These are phyloP conservation scores for Yarrowia porcina DNA, from an alignment of 805 yeast genomes.

Conservation along the genomic window DNA sequence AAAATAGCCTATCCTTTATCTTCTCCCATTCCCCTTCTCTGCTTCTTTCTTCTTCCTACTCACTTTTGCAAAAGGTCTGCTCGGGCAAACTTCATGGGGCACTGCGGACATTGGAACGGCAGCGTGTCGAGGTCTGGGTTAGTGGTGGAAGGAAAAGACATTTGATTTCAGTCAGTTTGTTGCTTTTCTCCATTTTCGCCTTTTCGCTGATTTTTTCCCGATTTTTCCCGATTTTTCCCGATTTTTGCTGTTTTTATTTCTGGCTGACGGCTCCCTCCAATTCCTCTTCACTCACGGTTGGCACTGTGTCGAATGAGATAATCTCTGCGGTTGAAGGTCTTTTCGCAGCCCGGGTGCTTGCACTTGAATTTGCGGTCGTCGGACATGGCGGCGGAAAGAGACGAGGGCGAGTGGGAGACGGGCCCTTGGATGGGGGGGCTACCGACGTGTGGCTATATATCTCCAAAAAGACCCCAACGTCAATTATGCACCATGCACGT, in stretches of 20 bases:
- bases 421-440: background rate
- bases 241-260: too few species aligned
- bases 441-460: slow-evolving; percentile 18
- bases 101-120: slow-evolving; percentile 31
- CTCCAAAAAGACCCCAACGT: slow-evolving; percentile 11
- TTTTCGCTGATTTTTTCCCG: too few species aligned
- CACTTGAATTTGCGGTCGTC: slow-evolving; percentile 35
- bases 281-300: slow-evolving; percentile 30
- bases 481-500: slow-evolving; percentile 21
- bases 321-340: slow-evolving; percentile 37
- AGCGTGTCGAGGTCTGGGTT: slow-evolving; percentile 29
- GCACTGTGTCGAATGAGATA: slow-evolving; percentile 37
- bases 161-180: too few species aligned
- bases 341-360: slow-evolving; percentile 38
- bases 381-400: slow-evolving; percentile 20
- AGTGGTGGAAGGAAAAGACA: too few species aligned
- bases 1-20: too few species aligned
- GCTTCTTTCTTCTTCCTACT: background rate
- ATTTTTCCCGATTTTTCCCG: too few species aligned
- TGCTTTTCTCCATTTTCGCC: too few species aligned
- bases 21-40: too few species aligned
- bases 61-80: slow-evolving; percentile 24
- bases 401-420: background rate
- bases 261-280: too few species aligned
- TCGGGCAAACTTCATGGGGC: slow-evolving; percentile 25